Base-by-base conservation (phyloP, 2,329 filamentous ascomycete species). In the Neofusicoccum umdonicola region DNA sequence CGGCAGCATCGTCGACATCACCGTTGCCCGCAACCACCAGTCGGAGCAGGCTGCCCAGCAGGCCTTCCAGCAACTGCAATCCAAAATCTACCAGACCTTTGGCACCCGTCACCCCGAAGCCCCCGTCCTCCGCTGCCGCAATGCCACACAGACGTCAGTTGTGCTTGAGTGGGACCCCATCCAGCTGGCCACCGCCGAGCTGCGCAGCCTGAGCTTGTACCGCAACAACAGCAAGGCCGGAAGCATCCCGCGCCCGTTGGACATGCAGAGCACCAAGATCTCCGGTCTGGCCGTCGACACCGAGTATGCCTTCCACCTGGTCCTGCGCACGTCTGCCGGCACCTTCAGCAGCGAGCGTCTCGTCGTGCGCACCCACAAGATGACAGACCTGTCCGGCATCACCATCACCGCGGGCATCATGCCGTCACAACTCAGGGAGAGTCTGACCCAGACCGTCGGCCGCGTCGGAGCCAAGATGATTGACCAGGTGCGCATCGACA, bases 141-240 rank as follows among this genome's bases (percentile, higher is more conserved):
- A 98, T 84, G 93, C 94, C 63, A 99, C 95, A 0, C 95, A 99
- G 80, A 99, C 95, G n/a, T 96, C 92, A 34, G 90, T 98, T 51
- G 95, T 99, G 42, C 90, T 99, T 61, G 95, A 98, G 80, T 99
- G 95, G 95, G 95, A 98, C 69, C 92, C 94, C 39, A 90, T 99
- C 74, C 87, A 94, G 72, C 88, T 97, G 57, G 95, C 93, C 22
- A 98, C 94, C 4, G 93, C 95, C 68, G 92, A 95, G 75, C 85
- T 98, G 67, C 89, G 95, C 72, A 94, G 91, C 57, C 86, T 99
- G 62, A 92, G 90, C 65, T 84, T 99, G 60, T 98, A 95, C 80
- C 90, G 95, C 77, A 99, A 99, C 82, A 93, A 92, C 71, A 93
- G 93, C 76, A 99, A 98, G 82, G 94, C 94, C 15, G 95, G 95